These are phyloP conservation scores for Groenewaldozyma salmanticensis DNA, from an alignment of 805 yeast genomes.

Conservation along the genomic window DNA sequence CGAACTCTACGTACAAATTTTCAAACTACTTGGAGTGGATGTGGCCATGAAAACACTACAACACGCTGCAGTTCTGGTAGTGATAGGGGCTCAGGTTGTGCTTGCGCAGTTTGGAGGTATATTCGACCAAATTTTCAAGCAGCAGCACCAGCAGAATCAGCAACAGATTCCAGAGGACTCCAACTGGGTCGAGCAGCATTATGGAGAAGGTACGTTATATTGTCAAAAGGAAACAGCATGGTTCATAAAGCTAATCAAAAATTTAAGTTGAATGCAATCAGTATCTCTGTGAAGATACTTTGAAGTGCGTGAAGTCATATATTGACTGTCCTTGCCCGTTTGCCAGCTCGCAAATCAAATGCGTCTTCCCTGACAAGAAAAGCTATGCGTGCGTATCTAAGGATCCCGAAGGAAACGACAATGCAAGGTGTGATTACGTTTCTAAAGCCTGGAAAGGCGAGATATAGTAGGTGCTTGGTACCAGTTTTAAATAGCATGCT, in stretches of 20 bases:
- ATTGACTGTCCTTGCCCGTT: conserved; percentile 84
- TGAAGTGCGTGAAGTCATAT: conserved; percentile 60
- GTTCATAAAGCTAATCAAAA: background rate
- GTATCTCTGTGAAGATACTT: conserved; percentile 77
- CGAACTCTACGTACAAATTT: too few relatives aligned
- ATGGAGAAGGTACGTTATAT: conserved; percentile 15
- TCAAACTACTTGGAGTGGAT: too few relatives aligned
- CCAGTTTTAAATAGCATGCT: too few relatives aligned
- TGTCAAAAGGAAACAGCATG: background rate
- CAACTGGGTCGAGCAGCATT: conserved; percentile 18
- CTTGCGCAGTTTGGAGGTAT: conserved; percentile 37
- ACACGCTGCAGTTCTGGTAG: too few relatives aligned
- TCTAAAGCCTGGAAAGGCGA: conserved; percentile 56
- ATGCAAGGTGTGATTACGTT: conserved; percentile 77
- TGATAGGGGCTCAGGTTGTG: conserved; percentile 6
- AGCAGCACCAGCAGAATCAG: conserved; percentile 28
- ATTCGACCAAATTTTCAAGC: conserved; percentile 30
- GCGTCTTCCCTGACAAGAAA: conserved; percentile 58
- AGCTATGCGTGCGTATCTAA: conserved; percentile 75
- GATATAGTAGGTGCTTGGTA: conserved; percentile 30
- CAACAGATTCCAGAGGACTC: conserved; percentile 23
- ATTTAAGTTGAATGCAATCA: conserved; percentile 36
- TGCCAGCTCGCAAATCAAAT: conserved; percentile 75
- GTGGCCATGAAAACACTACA: too few relatives aligned
- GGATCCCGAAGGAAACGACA: conserved; percentile 49